Percentiles rank a stretch among this genome's conserved stretches.
Evolutionary conservation across 345 rosid species (phyloP).

Genomic region (Ailanthus altissimus): DNA sequence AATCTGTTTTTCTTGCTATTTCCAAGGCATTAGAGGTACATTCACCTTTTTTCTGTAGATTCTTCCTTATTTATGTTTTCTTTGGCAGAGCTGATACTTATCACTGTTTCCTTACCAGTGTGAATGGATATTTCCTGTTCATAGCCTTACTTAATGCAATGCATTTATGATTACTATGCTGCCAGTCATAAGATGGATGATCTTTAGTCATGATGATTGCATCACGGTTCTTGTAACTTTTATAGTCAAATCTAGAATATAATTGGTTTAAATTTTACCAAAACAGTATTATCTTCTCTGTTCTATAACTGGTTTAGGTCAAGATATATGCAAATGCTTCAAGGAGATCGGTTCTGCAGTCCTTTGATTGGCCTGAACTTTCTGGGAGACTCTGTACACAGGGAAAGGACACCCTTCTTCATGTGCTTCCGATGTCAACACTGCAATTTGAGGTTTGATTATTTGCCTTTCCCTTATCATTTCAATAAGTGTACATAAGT

Average conservation of each 20-base stretch:
- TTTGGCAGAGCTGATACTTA: neutral
- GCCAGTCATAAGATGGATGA: neutral
- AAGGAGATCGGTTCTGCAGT: conserved; percentile 59
- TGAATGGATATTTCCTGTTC: neutral
- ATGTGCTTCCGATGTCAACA: conserved; percentile 74
- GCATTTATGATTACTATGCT: neutral
- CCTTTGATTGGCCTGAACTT: conserved; percentile 71
- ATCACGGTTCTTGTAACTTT: conserved; percentile 4
- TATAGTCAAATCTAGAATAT: neutral
- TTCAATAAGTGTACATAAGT: neutral
- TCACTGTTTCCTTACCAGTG: neutral
- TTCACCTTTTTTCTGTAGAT: neutral
- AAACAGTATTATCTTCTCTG: too few relatives aligned
- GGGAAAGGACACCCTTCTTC: conserved; percentile 65
- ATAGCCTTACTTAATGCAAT: neutral
- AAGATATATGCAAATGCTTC: conserved; percentile 66
- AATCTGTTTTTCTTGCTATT: conserved; percentile 74
- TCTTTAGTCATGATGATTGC: neutral
- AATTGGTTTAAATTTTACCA: too few relatives aligned
- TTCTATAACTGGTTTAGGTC: conserved; percentile 39
- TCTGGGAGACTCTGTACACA: conserved; percentile 53
- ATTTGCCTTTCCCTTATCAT: conserved; percentile 5
- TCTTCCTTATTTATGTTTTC: neutral
- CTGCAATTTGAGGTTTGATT: conserved; percentile 54
- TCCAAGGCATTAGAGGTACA: conserved; percentile 74